Evolutionary conservation across 2,329 filamentous ascomycete species (phyloP), one percentile per base, ranked within the genome.

Genomic region (Aspergillus intermedius): DNA sequence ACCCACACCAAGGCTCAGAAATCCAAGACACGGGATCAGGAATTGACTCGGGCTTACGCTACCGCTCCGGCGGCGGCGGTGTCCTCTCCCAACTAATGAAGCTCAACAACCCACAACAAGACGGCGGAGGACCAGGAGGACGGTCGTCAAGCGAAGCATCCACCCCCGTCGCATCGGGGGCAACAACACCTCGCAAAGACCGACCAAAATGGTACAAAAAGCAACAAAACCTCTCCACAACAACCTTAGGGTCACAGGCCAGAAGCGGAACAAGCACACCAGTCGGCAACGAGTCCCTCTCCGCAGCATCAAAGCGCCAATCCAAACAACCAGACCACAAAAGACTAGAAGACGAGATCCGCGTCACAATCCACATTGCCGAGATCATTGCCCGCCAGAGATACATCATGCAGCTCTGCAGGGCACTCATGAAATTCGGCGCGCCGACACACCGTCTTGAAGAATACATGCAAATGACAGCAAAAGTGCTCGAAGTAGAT

Each of bases 381-480:
- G 78, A 81, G 50, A 91, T 87, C 13, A 78, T 95, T 17, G 83
- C 84, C 32, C 81, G 90, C 2, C 90, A 95, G 58, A 80, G 82
- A 47, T 96, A 95, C 64, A 77, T 96, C 10, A 78, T 91, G 47
- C 89, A 87, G 65, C 79, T 96, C 35, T 95, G 91, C 64, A 82
- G 84, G 37, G 88, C 88, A 1, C 73, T 96, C 49, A 96, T 96
- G 90, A 77, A 83, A 62, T 95, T 88, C 55, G 91, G 91, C 10
- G 91, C 91, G 1, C 91, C 91, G 1, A 95, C 90, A 0, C 91
- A 96, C 71, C 84, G 91, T 9, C 74, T 96, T 17, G 91, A 96
- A 67, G 74, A 95, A 64, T 95, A 95, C 66, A 84, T 96, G 81
- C 84, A 80, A 54, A 94, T 91, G 87, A 90, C 87, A 7, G 85